Base-by-base conservation (phyloP, 2,329 filamentous ascomycete genomes). In the Apiospora aurea region DNA sequence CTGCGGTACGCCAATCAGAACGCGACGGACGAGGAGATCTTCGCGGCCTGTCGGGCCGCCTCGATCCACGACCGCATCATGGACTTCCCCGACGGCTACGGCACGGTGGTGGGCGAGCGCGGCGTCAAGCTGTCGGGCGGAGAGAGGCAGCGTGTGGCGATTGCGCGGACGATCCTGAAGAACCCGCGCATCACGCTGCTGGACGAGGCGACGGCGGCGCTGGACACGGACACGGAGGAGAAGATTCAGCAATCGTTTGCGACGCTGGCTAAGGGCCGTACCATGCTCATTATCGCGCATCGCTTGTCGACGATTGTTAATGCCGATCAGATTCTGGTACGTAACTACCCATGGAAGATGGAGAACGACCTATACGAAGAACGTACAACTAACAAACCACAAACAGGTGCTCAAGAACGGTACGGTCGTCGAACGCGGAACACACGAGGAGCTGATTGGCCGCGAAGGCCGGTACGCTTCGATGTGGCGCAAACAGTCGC, bases 171-270 rank as follows among this genome's bases (percentile, higher is more conserved):
- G 0, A 85, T 94, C 18, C 84, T 94, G 66, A 92, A 93, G 78
- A 90, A 90, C 68, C 90, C 92, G 0, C 90, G 90, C 69, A 89
- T 94, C 70, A 86, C 94, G 38, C 87, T 94, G 72, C 84, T 94
- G 0, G 92, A 94, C 75, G 92, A 94, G 79, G 90, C 92, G 0
- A 93, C 93, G 4, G 92, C 90, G 0, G 91, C 92, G 2, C 86
- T 94, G 29, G 89, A 93, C 70, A 88, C 89, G 0, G 86, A 89
- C 38, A 90, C 88, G 0, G 88, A 91, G 76, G 84, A 85, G 46
- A 84, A 87, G 70, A 90, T 91, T 49, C 89, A 90, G 76, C 83
- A 86, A 69, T 86, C 86, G 7, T 85, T 88, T 34, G 82, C 84
- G 73, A 82, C 81, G 38, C 81, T 88, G 8, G 86, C 83, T 21